Conservation (phyloP, 2,329 filamentous ascomycete species). For the Sphaceloma murrayae region DNA sequence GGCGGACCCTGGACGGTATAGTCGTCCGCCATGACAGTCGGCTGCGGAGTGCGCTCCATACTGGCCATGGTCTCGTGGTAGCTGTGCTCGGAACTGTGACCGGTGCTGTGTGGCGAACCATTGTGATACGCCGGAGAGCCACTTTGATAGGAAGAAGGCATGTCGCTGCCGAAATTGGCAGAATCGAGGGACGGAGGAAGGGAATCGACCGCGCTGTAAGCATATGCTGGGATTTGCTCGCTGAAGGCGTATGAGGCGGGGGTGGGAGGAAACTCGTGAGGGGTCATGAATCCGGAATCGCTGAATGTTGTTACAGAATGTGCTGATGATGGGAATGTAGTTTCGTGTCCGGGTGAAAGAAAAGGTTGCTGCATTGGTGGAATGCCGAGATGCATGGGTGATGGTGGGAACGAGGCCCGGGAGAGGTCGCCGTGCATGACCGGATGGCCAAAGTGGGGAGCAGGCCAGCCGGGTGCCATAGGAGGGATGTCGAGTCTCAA, state of each 20-base stretch:
- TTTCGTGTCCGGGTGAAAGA: conserved; percentile 9
- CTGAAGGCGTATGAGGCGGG: conserved; percentile 14
- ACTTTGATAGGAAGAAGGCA: conserved; percentile 7
- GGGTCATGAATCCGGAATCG: conserved; percentile 16
- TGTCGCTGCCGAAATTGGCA: conserved; percentile 1
- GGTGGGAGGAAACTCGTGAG: conserved; percentile 16
- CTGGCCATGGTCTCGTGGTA: conserved; percentile 9
- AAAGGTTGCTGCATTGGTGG: conserved; percentile 11
- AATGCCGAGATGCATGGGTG: conserved; percentile 10
- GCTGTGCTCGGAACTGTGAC: conserved; percentile 13
- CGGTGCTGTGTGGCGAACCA: conserved; percentile 13
- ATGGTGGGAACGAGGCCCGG: conserved; percentile 4
- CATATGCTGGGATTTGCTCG: conserved; percentile 14
- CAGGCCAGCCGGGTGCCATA: conserved; percentile 8
- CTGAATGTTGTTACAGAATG: conserved; percentile 16
- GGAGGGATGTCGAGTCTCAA: conserved; percentile 14
- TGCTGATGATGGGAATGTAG: conserved; percentile 15
- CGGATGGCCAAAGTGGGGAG: not conserved
- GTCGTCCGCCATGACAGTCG: not conserved
- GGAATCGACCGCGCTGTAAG: conserved; percentile 12
- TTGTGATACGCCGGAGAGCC: conserved; percentile 4
- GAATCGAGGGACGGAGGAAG: conserved; percentile 15
- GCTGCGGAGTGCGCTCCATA: conserved; percentile 5
- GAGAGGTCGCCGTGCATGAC: conserved; percentile 3
- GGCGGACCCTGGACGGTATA: not conserved